Conservation (phyloP, 129 eudicot genomes). For the Logfia minima region DNA sequence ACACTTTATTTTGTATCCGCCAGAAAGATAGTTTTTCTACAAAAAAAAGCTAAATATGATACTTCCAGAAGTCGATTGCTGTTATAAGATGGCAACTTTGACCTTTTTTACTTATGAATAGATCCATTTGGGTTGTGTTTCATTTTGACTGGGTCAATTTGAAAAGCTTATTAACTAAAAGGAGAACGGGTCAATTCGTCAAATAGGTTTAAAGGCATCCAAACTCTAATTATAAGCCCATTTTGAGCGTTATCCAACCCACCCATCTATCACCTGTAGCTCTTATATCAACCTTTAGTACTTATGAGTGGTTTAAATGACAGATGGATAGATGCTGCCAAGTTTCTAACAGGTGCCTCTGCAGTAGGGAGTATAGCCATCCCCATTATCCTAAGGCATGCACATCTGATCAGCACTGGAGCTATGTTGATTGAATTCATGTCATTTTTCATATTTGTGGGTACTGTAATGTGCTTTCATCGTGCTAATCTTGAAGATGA, state of each 20-base stretch:
- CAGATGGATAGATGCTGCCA: conserved; percentile 96
- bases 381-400: conserved; percentile 86
- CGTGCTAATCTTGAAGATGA: conserved; percentile 97
- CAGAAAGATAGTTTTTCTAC: background rate
- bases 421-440: conserved; percentile 89
- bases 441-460: conserved; percentile 82
- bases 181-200: background rate
- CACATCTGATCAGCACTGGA: conserved; percentile 75
- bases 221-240: background rate
- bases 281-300: background rate
- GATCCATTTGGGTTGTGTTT: background rate
- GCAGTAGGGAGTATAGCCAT: conserved; percentile 95
- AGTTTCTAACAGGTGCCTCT: conserved; percentile 94
- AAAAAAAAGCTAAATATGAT: conserved; percentile 10
- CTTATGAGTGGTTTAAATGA: conserved; percentile 11
- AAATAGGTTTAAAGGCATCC: background rate
- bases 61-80: background rate
- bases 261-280: background rate
- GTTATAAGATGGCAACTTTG: background rate
- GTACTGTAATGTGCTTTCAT: conserved; percentile 94
- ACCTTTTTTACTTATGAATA: background rate
- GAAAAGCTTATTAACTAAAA: background rate
- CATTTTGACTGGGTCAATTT: background rate
- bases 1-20: background rate
- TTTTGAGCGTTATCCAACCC: conserved; percentile 9